Evolutionary conservation across 495 filamentous ascomycete species (phyloP).

Genomic region (Xylaria venustula): DNA sequence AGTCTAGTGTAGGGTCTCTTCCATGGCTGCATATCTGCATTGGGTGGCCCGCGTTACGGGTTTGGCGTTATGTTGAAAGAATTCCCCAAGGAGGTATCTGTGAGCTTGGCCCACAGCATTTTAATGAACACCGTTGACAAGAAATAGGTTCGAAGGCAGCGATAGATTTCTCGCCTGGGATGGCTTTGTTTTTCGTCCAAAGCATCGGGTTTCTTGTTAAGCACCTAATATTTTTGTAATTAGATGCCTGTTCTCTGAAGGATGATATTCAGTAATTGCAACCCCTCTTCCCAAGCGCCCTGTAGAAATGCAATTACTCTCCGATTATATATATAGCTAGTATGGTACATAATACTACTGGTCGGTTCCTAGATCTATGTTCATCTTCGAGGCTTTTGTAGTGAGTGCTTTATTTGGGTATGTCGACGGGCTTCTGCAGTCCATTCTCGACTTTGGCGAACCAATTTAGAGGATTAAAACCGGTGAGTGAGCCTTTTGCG

Average conservation of each 20-base stretch:
- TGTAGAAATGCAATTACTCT: background rate
- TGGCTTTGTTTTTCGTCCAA: constrained; percentile 4
- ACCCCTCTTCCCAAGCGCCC: background rate
- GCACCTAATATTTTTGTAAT: constrained; percentile 27
- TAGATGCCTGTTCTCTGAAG: constrained; percentile 28
- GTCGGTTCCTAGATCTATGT: no score
- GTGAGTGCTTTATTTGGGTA: background rate
- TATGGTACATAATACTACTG: constrained; percentile 2
- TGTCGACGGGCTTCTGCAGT: constrained; percentile 16
- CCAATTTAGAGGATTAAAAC: constrained; percentile 54
- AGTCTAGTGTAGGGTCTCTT: constrained; percentile 27
- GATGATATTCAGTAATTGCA: constrained; percentile 27
- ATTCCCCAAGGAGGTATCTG: constrained; percentile 9
- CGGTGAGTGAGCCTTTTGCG: constrained; percentile 49
- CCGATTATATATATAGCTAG: background rate
- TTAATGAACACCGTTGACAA: constrained; percentile 11
- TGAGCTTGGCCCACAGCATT: constrained; percentile 5
- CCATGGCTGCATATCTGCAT: constrained; percentile 33
- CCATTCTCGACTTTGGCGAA: constrained; percentile 38
- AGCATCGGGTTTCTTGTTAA: background rate
- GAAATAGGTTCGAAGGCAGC: constrained; percentile 7
- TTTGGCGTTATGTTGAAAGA: constrained; percentile 24
- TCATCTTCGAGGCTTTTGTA: no score
- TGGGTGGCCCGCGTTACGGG: constrained; percentile 26
- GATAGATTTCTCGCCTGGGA: constrained; percentile 13